phyloP scores from a whole-genome alignment of 805 yeast genomes.

The Grigorovia yakushimaensis region DNA sequence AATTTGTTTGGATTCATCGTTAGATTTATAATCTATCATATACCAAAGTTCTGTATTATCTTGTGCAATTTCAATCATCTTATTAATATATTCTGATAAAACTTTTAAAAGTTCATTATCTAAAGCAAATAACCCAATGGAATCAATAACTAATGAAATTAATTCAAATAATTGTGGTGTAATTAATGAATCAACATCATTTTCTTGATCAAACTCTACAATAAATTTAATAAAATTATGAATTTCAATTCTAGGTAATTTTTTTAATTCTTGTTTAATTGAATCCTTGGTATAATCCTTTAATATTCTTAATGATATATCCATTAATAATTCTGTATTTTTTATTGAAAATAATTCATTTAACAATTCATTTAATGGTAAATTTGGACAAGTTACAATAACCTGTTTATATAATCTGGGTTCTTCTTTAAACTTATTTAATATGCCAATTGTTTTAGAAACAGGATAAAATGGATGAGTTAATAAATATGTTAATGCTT shows the following conservation, averaged over 20 bases:
- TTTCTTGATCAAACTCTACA: constrained; percentile 16
- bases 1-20: constrained; percentile 2
- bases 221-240: constrained; percentile 28
- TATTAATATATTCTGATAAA: constrained; percentile 18
- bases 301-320: constrained; percentile 53
- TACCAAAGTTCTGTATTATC: constrained; percentile 25
- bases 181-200: constrained; percentile 1
- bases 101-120: constrained; percentile 19
- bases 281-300: constrained; percentile 54
- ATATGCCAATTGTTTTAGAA: constrained; percentile 43
- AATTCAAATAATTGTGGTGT: constrained; percentile 25
- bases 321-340: constrained; percentile 57
- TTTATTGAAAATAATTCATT: constrained; percentile 46
- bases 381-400: constrained; percentile 63
- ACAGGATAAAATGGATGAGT: constrained; percentile 84
- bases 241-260: constrained; percentile 24
- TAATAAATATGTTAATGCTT: constrained; percentile 58
- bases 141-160: constrained; percentile 25
- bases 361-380: constrained; percentile 55
- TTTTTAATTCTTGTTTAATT: constrained; percentile 39
- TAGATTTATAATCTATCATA: constrained; percentile 17
- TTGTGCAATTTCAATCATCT: constrained; percentile 21
- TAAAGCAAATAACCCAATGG: constrained; percentile 28
- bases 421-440: constrained; percentile 41
- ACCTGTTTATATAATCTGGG: constrained; percentile 74